Percentiles rank a stretch among this genome's conserved stretches.
Evolutionary conservation across 1,139 yeast genomes (phyloP).

Genomic region (Suhomyces bolitotheri): DNA sequence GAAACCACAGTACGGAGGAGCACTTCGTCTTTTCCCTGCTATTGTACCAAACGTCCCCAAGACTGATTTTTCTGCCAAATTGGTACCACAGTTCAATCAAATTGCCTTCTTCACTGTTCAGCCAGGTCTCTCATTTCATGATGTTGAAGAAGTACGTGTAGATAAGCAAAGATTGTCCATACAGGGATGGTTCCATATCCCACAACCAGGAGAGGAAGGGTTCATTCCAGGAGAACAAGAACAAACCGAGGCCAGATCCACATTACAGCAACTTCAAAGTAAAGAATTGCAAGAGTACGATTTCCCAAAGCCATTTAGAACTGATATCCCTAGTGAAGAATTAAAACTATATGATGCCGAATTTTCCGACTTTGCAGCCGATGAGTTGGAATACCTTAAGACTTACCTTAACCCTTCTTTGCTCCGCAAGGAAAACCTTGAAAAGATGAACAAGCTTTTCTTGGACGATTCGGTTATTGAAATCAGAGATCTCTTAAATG

Average conservation of each 20-base stretch:
- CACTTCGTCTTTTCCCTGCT: slow-evolving; percentile 81
- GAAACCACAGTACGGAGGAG: slow-evolving; percentile 92
- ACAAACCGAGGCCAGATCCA: slow-evolving; percentile 69
- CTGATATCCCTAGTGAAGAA: slow-evolving; percentile 34
- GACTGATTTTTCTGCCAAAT: slow-evolving; percentile 65
- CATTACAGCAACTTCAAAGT: slow-evolving; percentile 78
- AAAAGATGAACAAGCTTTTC: slow-evolving; percentile 51
- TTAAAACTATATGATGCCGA: slow-evolving; percentile 24
- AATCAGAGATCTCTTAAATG: slow-evolving; percentile 60
- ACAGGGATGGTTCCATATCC: slow-evolving; percentile 99
- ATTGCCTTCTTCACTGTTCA: slow-evolving; percentile 94
- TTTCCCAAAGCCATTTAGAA: slow-evolving; percentile 62
- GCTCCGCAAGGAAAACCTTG: slow-evolving; percentile 44
- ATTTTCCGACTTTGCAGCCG: slow-evolving; percentile 21
- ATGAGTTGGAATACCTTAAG: slow-evolving; percentile 49
- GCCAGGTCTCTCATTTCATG: slow-evolving; percentile 96
- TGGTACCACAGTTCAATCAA: slow-evolving; percentile 94
- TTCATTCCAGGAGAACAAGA: slow-evolving; percentile 79
- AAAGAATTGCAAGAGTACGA: slow-evolving; percentile 78
- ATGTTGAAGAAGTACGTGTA: slow-evolving; percentile 93
- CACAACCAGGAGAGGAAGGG: slow-evolving; percentile 89
- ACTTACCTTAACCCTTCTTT: slow-evolving; percentile 59
- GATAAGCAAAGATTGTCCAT: slow-evolving; percentile 88
- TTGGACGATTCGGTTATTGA: slow-evolving; percentile 70
- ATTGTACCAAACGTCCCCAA: slow-evolving; percentile 87